A percentile compares a stretch with the other conserved stretches of the same genome.
phyloP scores from a whole-genome alignment of 2,329 filamentous ascomycete species.

The Colletotrichum musicola region DNA sequence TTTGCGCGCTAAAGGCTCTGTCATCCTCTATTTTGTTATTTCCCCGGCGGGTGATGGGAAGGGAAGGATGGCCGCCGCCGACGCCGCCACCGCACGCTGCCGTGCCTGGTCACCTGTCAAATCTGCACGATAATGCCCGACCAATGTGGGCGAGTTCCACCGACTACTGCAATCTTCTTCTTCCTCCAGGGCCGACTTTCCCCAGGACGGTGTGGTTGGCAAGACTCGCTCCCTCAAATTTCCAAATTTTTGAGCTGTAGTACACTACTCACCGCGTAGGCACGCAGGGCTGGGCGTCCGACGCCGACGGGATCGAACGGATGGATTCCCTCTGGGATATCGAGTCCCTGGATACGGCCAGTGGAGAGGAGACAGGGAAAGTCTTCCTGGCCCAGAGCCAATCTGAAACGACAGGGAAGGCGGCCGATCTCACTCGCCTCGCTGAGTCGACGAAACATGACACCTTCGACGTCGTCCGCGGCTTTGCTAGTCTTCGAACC shows the following conservation, averaged over 20 bases:
- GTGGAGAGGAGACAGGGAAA: slow-evolving; percentile 19
- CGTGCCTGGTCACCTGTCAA: slow-evolving; percentile 30
- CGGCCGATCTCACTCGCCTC: slow-evolving; percentile 35
- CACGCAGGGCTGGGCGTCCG: slow-evolving; percentile 15
- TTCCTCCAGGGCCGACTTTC: slow-evolving; percentile 6
- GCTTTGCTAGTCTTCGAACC: slow-evolving; percentile 6
- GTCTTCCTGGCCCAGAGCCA: slow-evolving; percentile 27
- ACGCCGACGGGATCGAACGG: neutral
- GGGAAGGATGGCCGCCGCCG: slow-evolving; percentile 18
- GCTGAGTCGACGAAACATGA: slow-evolving; percentile 39
- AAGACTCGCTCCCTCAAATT: slow-evolving; percentile 1
- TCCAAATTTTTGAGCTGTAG: too few species aligned
- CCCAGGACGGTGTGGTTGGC: neutral
- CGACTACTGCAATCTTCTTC: slow-evolving; percentile 24
- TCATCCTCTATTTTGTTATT: slow-evolving; percentile 9
- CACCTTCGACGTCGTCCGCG: slow-evolving; percentile 35
- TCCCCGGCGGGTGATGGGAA: slow-evolving; percentile 22
- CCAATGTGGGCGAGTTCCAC: slow-evolving; percentile 31
- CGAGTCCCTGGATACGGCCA: slow-evolving; percentile 29
- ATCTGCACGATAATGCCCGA: slow-evolving; percentile 35
- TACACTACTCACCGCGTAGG: too few species aligned
- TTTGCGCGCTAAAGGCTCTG: slow-evolving; percentile 3
- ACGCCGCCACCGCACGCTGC: slow-evolving; percentile 23
- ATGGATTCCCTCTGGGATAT: slow-evolving; percentile 11
- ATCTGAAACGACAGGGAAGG: slow-evolving; percentile 37